Conservation (phyloP, 305 asterid species). For the Fraxinus floribunda region DNA sequence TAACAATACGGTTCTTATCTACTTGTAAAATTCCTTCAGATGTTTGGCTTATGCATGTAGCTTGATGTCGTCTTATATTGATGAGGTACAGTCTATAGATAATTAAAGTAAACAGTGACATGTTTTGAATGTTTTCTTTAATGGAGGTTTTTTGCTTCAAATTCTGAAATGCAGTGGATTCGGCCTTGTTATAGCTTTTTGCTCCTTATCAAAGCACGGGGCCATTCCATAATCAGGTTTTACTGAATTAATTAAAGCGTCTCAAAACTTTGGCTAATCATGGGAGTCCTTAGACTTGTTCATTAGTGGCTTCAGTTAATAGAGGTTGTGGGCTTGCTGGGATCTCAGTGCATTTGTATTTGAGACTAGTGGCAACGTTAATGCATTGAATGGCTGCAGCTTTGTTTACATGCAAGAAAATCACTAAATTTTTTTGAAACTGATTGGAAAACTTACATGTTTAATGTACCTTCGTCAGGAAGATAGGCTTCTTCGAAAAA, state of each 20-base stretch:
- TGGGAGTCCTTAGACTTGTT: conserved; percentile 7
- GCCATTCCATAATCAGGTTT: not conserved
- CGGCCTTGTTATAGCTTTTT: not conserved
- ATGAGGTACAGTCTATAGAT: not conserved
- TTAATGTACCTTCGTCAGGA: conserved; percentile 40
- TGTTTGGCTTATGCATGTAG: not conserved
- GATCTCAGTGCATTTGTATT: conserved; percentile 3
- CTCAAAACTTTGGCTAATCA: not conserved
- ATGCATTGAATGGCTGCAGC: conserved; percentile 2
- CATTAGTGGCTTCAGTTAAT: not conserved
- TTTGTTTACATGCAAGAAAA: not conserved
- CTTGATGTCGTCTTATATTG: not conserved
- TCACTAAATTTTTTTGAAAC: not conserved
- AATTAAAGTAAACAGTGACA: not conserved
- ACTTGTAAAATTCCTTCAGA: conserved; percentile 1
- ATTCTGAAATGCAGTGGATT: not conserved
- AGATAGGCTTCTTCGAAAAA: conserved; percentile 57
- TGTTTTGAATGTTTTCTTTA: not conserved
- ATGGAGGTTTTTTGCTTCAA: not conserved
- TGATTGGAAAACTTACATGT: conserved; percentile 4
- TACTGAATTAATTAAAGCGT: not conserved
- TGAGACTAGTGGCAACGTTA: not conserved
- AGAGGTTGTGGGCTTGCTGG: conserved; percentile 1
- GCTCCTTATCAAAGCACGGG: not conserved
- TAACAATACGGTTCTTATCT: not conserved